phyloP scores from a whole-genome alignment of 2,329 filamentous ascomycete genomes.

The Neofusicoccum umdonicola region DNA sequence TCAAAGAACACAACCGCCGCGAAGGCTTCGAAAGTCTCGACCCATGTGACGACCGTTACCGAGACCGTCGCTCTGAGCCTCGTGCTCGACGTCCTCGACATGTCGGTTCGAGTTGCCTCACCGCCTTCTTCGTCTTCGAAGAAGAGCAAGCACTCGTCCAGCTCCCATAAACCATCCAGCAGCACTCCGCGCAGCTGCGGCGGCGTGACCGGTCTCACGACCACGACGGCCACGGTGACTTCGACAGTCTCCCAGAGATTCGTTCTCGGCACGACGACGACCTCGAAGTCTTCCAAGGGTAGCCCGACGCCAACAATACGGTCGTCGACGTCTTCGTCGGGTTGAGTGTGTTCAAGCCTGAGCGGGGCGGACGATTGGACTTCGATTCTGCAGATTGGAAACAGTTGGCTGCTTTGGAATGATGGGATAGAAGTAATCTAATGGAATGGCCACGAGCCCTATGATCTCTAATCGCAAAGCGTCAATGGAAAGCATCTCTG shows the following conservation, averaged over 20 bases:
- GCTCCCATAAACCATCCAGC: background rate
- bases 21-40: background rate
- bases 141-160: background rate
- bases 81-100: conserved; percentile 14
- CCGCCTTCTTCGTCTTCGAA: background rate
- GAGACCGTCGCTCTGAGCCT: conserved; percentile 14
- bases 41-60: background rate
- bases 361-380: too few species aligned
- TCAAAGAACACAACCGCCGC: background rate
- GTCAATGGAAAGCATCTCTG: too few species aligned
- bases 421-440: too few species aligned
- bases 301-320: background rate
- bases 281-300: background rate
- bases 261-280: background rate
- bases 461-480: too few species aligned
- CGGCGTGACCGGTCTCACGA: background rate
- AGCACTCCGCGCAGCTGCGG: background rate
- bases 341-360: background rate
- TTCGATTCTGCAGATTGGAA: too few species aligned
- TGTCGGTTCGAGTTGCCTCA: background rate
- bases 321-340: background rate
- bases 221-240: background rate
- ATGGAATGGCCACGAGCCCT: too few species aligned
- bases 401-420: too few species aligned
- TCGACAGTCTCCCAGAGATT: background rate